A percentile compares a stretch with the other conserved stretches of the same genome.
Conservation (phyloP, 805 yeast genomes). For the Metschnikowia gelsemii region DNA sequence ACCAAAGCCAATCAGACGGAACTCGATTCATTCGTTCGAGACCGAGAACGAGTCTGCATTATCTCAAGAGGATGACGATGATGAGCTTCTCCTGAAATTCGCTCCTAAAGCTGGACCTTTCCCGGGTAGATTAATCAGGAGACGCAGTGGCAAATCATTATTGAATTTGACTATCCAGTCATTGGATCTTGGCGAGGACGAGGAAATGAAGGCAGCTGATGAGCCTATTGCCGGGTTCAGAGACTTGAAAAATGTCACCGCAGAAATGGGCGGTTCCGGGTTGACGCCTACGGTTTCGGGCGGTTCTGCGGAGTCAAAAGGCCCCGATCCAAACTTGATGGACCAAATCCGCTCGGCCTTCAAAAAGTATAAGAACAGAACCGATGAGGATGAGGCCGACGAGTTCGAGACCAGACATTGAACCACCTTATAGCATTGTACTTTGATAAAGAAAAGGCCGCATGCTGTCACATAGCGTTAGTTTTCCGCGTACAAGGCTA, state of each 20-base stretch:
- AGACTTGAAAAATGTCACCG: constrained; percentile 22
- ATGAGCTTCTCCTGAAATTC: constrained; percentile 38
- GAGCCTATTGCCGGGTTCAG: constrained; percentile 21
- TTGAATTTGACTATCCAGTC: constrained; percentile 66
- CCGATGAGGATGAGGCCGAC: constrained; percentile 38
- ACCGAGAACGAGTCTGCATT: constrained; percentile 18
- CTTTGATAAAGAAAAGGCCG: too few relatives aligned
- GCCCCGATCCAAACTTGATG: constrained; percentile 33
- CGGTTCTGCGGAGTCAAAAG: constrained; percentile 31
- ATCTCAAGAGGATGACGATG: constrained; percentile 25
- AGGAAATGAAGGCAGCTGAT: constrained; percentile 26
- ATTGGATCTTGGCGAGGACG: constrained; percentile 67
- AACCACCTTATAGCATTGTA: background rate
- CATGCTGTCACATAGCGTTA: too few relatives aligned
- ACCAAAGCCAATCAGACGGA: constrained; percentile 23
- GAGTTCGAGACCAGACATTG: constrained; percentile 49
- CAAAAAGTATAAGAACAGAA: constrained; percentile 29
- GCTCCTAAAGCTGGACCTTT: constrained; percentile 48
- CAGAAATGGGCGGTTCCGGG: constrained; percentile 20
- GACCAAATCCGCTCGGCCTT: constrained; percentile 39
- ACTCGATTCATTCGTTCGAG: constrained; percentile 29
- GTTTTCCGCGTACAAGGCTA: too few relatives aligned
- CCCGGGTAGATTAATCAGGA: constrained; percentile 56
- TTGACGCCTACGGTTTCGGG: constrained; percentile 23
- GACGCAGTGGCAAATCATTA: constrained; percentile 73